Percentiles rank a stretch among this genome's conserved stretches.
Evolutionary conservation across 352 stramenopile genomes (phyloP).

Genomic region (Globisporangium iwayamae): DNA sequence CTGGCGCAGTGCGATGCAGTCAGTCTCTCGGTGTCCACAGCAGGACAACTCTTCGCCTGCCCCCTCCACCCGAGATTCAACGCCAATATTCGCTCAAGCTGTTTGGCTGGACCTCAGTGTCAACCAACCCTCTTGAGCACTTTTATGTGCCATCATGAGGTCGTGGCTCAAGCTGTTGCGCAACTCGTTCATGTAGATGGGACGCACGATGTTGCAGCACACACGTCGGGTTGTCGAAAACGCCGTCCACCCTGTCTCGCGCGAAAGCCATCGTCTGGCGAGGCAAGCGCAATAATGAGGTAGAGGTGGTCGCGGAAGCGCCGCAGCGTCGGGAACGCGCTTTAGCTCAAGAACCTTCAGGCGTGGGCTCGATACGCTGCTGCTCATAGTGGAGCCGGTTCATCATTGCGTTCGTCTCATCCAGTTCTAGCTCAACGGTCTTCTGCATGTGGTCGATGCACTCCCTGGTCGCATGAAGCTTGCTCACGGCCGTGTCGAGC

Average conservation of each 20-base stretch:
- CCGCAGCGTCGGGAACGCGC: conserved; percentile 72
- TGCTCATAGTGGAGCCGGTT: conserved; percentile 26
- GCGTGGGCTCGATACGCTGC: conserved; percentile 9
- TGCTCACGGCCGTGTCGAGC: conserved; percentile 24
- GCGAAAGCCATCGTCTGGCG: conserved; percentile 37
- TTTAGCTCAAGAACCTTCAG: conserved; percentile 22
- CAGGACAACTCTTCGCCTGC: too few species aligned
- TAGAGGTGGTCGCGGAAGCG: conserved; percentile 73
- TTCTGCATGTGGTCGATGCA: conserved; percentile 28
- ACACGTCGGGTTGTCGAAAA: too few species aligned
- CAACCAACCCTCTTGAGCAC: too few species aligned
- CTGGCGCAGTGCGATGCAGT: too few species aligned
- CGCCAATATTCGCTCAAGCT: too few species aligned
- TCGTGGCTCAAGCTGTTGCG: too few species aligned
- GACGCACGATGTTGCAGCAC: too few species aligned
- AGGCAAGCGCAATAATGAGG: conserved; percentile 40
- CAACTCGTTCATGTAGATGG: too few species aligned
- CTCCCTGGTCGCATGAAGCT: conserved; percentile 21
- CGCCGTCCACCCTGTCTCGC: conserved; percentile 8
- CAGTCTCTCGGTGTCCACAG: too few species aligned
- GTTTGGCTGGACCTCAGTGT: too few species aligned
- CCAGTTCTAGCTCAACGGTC: conserved; percentile 27
- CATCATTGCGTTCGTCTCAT: conserved; percentile 23
- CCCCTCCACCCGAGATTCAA: too few species aligned
- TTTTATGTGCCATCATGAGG: too few species aligned